Evolutionary conservation across 129 eudicot species (phyloP).

Genomic region (Flaveria robusta): DNA sequence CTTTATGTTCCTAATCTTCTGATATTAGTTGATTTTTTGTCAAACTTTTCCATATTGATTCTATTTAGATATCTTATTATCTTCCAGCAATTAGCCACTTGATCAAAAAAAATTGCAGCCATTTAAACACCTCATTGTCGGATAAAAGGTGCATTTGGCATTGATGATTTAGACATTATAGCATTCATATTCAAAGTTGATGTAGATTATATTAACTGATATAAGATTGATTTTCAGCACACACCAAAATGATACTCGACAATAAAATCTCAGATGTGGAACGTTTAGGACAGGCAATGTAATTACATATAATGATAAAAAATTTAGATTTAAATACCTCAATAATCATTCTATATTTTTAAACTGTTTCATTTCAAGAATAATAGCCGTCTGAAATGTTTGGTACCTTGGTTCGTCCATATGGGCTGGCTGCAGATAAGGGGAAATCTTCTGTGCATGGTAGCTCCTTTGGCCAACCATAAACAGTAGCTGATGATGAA

Average conservation of each 20-base stretch:
- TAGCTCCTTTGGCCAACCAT: slow-evolving; percentile 87
- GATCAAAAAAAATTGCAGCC: not conserved
- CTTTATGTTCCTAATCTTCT: not conserved
- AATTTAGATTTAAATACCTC: not conserved
- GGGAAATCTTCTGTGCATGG: slow-evolving; percentile 90
- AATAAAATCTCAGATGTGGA: not conserved
- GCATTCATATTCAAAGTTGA: not conserved
- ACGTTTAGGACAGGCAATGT: not conserved
- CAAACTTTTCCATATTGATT: not conserved
- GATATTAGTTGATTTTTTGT: not conserved
- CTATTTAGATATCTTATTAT: not conserved
- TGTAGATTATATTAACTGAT: slow-evolving; percentile 6
- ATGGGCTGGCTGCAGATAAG: slow-evolving; percentile 74
- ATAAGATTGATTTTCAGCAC: not conserved
- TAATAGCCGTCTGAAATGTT: not conserved
- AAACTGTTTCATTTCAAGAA: not conserved
- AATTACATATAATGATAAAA: not conserved
- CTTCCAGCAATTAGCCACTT: not conserved
- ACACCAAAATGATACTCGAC: not conserved
- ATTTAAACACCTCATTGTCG: not conserved
- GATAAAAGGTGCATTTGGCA: not conserved
- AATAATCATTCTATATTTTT: not conserved
- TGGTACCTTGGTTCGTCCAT: slow-evolving; percentile 86
- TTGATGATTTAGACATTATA: slow-evolving; percentile 4
- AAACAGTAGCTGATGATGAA: slow-evolving; percentile 85